A percentile compares a stretch with the other conserved stretches of the same genome.
These are phyloP conservation scores for Ceratobasidium sp. DNA, from an alignment of 1,284 basidiomycete species.

Conservation along the genomic window DNA sequence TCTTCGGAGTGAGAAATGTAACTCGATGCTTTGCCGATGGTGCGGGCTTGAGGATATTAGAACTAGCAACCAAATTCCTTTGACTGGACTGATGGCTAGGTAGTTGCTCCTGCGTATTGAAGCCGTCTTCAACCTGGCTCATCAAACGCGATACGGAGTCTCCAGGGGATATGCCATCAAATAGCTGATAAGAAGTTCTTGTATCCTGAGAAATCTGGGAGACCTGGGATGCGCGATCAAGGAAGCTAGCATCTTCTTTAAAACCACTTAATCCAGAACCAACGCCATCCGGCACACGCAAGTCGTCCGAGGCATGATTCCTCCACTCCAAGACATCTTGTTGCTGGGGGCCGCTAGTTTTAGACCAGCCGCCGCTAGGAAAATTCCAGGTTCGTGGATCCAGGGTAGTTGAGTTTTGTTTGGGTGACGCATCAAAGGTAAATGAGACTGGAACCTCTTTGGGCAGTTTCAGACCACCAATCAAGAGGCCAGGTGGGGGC, in stretches of 20 bases:
- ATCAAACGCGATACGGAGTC: constrained; percentile 24
- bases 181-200: neutral
- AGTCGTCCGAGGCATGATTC: neutral
- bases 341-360: neutral
- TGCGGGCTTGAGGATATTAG: neutral
- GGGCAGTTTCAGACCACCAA: constrained; percentile 24
- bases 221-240: neutral
- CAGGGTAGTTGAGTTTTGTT: neutral
- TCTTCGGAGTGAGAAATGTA: constrained; percentile 21
- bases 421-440: constrained; percentile 5
- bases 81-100: constrained; percentile 1
- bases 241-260: neutral
- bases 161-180: neutral
- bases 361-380: neutral
- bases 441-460: constrained; percentile 40
- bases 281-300: neutral
- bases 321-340: constrained; percentile 27
- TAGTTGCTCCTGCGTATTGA: neutral
- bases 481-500: constrained; percentile 61
- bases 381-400: constrained; percentile 4
- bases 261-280: neutral
- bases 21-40: constrained; percentile 31
- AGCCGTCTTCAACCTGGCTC: constrained; percentile 23
- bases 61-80: neutral
- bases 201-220: neutral